Conservation (phyloP, 768 basidiomycete species). For the Panaeolus cyanescens region DNA sequence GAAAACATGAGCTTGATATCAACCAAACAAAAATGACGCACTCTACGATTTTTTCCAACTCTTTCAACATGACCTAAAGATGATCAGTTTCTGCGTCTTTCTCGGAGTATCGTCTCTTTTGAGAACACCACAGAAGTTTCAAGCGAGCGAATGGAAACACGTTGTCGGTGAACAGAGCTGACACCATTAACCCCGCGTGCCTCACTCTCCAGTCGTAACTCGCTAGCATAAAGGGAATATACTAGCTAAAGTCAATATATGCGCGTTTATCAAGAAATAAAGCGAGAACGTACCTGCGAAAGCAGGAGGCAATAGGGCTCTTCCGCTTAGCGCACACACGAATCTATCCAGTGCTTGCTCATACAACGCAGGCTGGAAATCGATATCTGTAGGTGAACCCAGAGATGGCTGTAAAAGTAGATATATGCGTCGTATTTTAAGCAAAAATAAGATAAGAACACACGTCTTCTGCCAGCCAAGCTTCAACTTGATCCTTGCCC, state of each 20-base stretch:
- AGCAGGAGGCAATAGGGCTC: conserved; percentile 73
- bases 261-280: not conserved
- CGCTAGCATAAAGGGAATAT: conserved; percentile 80
- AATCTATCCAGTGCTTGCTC: conserved; percentile 84
- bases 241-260: no score
- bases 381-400: conserved; percentile 55
- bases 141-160: no score
- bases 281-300: conserved; percentile 64
- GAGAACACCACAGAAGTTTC: no score
- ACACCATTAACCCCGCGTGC: conserved; percentile 80
- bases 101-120: no score
- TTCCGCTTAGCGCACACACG: conserved; percentile 79
- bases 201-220: conserved; percentile 84
- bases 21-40: conserved; percentile 48
- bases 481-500: conserved; percentile 56
- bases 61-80: conserved; percentile 71
- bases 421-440: not conserved
- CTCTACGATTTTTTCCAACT: conserved; percentile 82
- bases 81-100: not conserved
- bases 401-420: not conserved
- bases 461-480: conserved; percentile 79
- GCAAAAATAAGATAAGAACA: conserved; percentile 23
- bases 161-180: not conserved
- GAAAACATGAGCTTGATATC: not conserved
- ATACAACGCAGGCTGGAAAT: conserved; percentile 71